A percentile compares a stretch with the other conserved stretches of the same genome.
Conservation (phyloP, 495 filamentous ascomycete species). For the Hypoxylon trugodes region DNA sequence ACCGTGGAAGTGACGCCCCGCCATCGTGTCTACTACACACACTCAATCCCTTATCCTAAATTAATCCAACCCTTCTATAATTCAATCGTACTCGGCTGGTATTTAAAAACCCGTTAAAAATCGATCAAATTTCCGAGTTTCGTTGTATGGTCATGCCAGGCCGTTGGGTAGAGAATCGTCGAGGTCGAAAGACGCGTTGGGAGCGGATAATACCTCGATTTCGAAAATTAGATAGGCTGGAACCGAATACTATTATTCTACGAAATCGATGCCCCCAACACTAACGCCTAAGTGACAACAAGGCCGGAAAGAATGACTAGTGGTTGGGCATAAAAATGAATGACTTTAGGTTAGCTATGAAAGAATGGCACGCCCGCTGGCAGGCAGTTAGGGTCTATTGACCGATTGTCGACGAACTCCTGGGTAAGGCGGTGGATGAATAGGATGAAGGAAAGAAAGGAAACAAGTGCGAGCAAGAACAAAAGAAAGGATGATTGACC, state of each 20-base stretch:
- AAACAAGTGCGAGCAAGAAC: slow-evolving; percentile 43
- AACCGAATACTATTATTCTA: slow-evolving; percentile 30
- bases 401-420: slow-evolving; percentile 44
- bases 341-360: slow-evolving; percentile 48
- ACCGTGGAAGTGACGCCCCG: slow-evolving; percentile 15
- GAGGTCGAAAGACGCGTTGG: slow-evolving; percentile 15
- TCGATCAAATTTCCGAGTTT: neutral
- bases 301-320: slow-evolving; percentile 39
- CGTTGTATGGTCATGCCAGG: neutral
- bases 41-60: slow-evolving; percentile 19
- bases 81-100: too few relatives aligned
- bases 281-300: slow-evolving; percentile 27
- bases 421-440: slow-evolving; percentile 39
- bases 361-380: slow-evolving; percentile 60
- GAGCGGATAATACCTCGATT: slow-evolving; percentile 18
- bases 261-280: slow-evolving; percentile 33
- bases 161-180: slow-evolving; percentile 10
- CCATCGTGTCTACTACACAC: slow-evolving; percentile 21
- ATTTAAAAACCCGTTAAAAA: neutral
- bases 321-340: slow-evolving; percentile 44
- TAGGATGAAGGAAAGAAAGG: slow-evolving; percentile 46
- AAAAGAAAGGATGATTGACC: slow-evolving; percentile 41
- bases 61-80: neutral
- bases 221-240: slow-evolving; percentile 24
- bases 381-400: slow-evolving; percentile 47